These are phyloP conservation scores for Cytospora piceicola DNA, from an alignment of 2,329 filamentous ascomycete genomes.

Conservation along the genomic window DNA sequence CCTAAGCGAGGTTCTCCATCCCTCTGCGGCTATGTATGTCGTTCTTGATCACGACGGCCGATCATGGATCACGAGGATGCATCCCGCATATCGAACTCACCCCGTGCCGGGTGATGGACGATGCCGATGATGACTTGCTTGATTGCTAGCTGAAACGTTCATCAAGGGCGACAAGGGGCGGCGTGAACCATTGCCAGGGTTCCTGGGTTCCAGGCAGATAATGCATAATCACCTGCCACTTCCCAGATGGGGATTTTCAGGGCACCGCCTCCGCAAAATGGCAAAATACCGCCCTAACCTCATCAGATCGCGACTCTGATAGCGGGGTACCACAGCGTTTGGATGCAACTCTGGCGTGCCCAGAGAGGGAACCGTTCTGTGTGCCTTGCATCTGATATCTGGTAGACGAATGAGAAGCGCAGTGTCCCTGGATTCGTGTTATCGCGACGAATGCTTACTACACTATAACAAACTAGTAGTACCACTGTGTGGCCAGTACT, in stretches of 20 bases:
- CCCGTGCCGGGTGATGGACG: conserved; percentile 6
- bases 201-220: conserved; percentile 16
- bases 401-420: conserved; percentile 27
- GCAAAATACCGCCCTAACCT: conserved; percentile 15
- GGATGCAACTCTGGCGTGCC: conserved; percentile 24
- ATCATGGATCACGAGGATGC: background rate
- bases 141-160: conserved; percentile 12
- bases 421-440: conserved; percentile 27
- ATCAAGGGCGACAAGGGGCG: conserved; percentile 3
- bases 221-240: conserved; percentile 20
- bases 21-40: conserved; percentile 23
- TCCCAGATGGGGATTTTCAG: conserved; percentile 21
- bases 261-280: conserved; percentile 21
- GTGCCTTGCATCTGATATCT: conserved; percentile 28
- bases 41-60: conserved; percentile 8
- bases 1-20: conserved; percentile 18
- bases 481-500: conserved; percentile 5
- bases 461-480: background rate
- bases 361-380: conserved; percentile 13
- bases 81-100: conserved; percentile 21
- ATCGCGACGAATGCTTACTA: conserved; percentile 11
- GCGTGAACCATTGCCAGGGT: conserved; percentile 10
- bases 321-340: conserved; percentile 28
- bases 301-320: conserved; percentile 24
- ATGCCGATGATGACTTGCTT: conserved; percentile 11